These are phyloP conservation scores for Alliaria petiolata DNA, from an alignment of 345 rosid species.

Conservation along the genomic window DNA sequence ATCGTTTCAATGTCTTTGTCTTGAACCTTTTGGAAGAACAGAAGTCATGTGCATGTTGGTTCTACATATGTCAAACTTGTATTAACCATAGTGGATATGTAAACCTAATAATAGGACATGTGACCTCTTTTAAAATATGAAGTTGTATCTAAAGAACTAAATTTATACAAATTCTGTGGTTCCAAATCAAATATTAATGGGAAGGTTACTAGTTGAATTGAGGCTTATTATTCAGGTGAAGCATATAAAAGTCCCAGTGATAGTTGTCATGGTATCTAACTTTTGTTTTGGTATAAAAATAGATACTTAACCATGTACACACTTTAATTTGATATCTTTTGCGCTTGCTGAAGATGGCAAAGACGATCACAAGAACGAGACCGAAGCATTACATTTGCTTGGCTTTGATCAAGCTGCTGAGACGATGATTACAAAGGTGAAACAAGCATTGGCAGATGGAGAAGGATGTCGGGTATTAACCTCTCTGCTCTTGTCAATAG, in stretches of 20 bases:
- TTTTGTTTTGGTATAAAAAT: not conserved
- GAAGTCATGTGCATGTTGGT: conserved; percentile 3
- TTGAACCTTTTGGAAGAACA: not conserved
- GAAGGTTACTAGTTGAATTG: no score
- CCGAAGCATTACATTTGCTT: conserved; percentile 40
- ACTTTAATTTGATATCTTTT: not conserved
- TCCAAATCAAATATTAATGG: not conserved
- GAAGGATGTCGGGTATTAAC: conserved; percentile 92
- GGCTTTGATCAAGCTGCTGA: conserved; percentile 84
- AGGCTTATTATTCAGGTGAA: not conserved
- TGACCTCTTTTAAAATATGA: not conserved
- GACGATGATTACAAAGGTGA: conserved; percentile 84
- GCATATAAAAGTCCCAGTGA: no score
- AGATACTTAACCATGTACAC: not conserved
- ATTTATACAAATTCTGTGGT: no score
- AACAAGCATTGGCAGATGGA: conserved; percentile 73
- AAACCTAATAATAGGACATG: not conserved
- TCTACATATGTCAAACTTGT: not conserved
- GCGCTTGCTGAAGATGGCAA: conserved; percentile 52
- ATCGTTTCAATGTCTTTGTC: not conserved
- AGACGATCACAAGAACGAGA: conserved; percentile 60
- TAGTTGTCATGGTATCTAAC: not conserved
- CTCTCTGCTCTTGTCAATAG: conserved; percentile 4
- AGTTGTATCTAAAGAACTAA: not conserved
- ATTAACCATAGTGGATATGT: not conserved